Evolutionary conservation across 2,329 filamentous ascomycete genomes (phyloP).

Genomic region (Akanthomyces muscarius): DNA sequence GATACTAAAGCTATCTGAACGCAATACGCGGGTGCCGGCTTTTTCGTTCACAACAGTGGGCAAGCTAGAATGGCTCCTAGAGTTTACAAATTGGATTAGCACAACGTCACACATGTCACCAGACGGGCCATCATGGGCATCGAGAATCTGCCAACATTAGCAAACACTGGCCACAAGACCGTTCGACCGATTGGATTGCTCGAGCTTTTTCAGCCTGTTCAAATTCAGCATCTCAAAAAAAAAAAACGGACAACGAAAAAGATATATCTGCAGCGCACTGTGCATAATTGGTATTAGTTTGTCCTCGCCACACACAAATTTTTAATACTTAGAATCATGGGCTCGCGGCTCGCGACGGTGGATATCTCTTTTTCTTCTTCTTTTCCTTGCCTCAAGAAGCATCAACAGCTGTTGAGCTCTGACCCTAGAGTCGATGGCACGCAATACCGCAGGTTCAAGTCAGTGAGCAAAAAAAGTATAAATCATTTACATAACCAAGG

Average conservation of each 20-base stretch:
- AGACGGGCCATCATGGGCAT: no score
- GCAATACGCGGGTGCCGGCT: no score
- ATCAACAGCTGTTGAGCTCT: background rate
- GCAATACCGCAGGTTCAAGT: slow-evolving; percentile 1
- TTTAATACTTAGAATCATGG: slow-evolving; percentile 12
- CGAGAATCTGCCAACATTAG: slow-evolving; percentile 12
- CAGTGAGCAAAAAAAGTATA: slow-evolving; percentile 4
- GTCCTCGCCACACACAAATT: background rate
- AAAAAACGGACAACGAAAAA: background rate
- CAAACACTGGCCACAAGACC: background rate
- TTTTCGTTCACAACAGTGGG: background rate
- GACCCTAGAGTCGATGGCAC: slow-evolving; percentile 16
- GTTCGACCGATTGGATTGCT: background rate
- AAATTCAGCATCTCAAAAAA: slow-evolving; percentile 7
- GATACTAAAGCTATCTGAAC: no score
- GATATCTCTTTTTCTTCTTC: background rate
- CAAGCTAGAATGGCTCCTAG: background rate
- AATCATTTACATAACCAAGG: slow-evolving; percentile 16
- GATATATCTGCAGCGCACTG: slow-evolving; percentile 9
- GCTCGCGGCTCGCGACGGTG: slow-evolving; percentile 10
- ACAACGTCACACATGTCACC: background rate
- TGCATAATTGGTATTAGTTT: slow-evolving; percentile 16
- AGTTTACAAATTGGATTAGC: background rate
- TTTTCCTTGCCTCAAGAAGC: background rate
- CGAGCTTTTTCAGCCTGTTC: slow-evolving; percentile 5